Evolutionary conservation across 805 yeast species (phyloP), one percentile per base, ranked within the genome.

Genomic region (Candida cerambycidarum): DNA sequence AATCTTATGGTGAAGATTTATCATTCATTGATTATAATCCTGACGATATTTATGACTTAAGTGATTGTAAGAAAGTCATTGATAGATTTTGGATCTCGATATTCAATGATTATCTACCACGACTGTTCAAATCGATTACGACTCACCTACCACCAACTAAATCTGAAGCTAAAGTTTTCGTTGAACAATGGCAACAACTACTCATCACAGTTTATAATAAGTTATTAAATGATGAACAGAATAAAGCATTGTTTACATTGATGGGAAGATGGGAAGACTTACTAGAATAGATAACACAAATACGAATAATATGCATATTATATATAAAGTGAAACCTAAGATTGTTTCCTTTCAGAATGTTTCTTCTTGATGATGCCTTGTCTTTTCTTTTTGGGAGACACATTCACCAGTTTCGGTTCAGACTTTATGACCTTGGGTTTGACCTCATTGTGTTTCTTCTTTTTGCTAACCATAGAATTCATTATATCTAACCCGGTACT

Each of bases 1-100:
- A 62, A 3, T 79, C 71, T 33, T 85, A 76, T 55, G 88, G 78
- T 0, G 79, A 75, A 3, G 87, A 83, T 35, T 44, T 79, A 11
- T 76, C 67, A 2, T 55, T 80, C 28, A 47, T 82, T 3, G 49
- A 54, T 21, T 83, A 80, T 54, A 60, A 73, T 16, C 62, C 66
- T 9, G 49, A 59, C 12, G 27, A 53, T 2, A 48, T 77, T 1
- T 31, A 29, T 0, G 59, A 64, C 7, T 50, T 84, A n/a, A 38
- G 32, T 2, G 79, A 74, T 42, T 71, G 79, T 16, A 59, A 75
- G 2, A 50, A 59, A 1, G 58, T 65, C 4, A 55, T 85, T 11
- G 60, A 62, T 6, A 57, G 75, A 49, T 78, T 68, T 52, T 73
- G 81, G 75, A 55, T 78, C 1, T 71, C 89, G 1, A 83, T 79